phyloP scores from a whole-genome alignment of 2,329 filamentous ascomycete species.

The Xylaria sp. region DNA sequence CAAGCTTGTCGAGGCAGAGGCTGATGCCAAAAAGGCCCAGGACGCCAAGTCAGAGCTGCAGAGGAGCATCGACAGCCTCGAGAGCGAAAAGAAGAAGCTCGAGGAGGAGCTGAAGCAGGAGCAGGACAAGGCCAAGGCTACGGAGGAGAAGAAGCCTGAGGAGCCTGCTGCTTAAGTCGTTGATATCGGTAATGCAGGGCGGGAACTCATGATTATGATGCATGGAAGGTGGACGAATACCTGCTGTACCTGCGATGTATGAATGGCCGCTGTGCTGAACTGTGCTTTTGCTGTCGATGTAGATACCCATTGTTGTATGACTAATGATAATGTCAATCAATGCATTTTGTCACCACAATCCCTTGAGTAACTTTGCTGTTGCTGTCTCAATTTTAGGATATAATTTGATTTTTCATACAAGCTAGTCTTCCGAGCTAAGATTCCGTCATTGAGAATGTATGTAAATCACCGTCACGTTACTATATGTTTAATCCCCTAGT shows the following conservation, averaged over 20 bases:
- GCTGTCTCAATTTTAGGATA: too few relatives aligned
- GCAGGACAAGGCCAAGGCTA: constrained; percentile 18
- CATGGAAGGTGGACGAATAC: not conserved
- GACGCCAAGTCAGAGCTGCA: constrained; percentile 33
- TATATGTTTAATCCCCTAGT: too few relatives aligned
- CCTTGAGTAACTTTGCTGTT: not conserved
- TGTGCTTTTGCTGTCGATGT: constrained; percentile 27
- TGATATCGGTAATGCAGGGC: not conserved
- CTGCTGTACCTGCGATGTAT: constrained; percentile 17
- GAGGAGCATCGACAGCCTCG: constrained; percentile 29
- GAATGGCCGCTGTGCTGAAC: constrained; percentile 17
- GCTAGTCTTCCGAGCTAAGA: too few relatives aligned
- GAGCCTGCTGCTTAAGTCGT: constrained; percentile 24
- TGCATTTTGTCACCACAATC: not conserved
- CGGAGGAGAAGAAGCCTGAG: constrained; percentile 27
- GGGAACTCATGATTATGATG: constrained; percentile 13
- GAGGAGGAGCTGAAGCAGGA: constrained; percentile 33
- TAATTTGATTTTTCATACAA: too few relatives aligned
- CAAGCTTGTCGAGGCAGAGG: constrained; percentile 36
- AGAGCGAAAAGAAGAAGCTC: constrained; percentile 37
- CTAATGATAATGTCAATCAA: constrained; percentile 38
- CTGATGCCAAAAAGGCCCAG: constrained; percentile 29
- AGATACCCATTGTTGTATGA: constrained; percentile 34
- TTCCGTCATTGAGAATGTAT: too few relatives aligned
- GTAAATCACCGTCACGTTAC: too few relatives aligned